Percentiles rank a stretch among this genome's conserved stretches.
Conservation (phyloP, 129 eudicot species). For the Escallonia herrerae region DNA sequence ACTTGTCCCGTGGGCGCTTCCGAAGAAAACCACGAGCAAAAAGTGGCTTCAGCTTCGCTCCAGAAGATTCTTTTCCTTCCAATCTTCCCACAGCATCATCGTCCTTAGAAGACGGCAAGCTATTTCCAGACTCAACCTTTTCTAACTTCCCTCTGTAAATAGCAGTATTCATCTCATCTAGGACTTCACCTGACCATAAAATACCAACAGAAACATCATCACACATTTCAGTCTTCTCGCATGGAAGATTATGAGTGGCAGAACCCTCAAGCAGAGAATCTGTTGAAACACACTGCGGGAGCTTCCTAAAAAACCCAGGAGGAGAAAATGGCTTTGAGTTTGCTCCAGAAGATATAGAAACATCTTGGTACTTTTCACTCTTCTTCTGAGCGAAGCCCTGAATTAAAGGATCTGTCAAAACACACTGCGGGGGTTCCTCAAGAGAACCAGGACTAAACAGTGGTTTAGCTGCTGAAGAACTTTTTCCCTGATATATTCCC, state of each 20-base stretch:
- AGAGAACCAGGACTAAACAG: conserved; percentile 16
- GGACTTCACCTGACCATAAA: conserved; percentile 12
- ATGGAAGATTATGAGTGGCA: too few relatives aligned
- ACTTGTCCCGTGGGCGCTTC: conserved; percentile 23
- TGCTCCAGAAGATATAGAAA: not conserved
- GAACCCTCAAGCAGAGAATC: too few relatives aligned
- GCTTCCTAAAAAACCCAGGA: conserved; percentile 23
- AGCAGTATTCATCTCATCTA: conserved; percentile 6
- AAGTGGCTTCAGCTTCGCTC: conserved; percentile 28
- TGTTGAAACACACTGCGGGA: not conserved
- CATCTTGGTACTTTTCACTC: too few relatives aligned
- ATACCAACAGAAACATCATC: conserved; percentile 4
- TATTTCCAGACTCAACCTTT: conserved; percentile 2
- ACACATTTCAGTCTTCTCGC: not conserved
- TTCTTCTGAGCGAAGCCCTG: too few relatives aligned
- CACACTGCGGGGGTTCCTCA: not conserved
- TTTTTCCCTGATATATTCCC: conserved; percentile 13
- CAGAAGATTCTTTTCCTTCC: conserved; percentile 17
- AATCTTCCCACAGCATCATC: conserved; percentile 13
- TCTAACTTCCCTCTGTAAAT: not conserved
- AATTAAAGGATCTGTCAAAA: too few relatives aligned
- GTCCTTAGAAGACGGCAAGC: not conserved
- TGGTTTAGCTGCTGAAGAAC: conserved; percentile 15
- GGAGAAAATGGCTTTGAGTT: conserved; percentile 21
- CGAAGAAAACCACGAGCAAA: conserved; percentile 47